A percentile compares a stretch with the other conserved stretches of the same genome.
Conservation (phyloP, 768 basidiomycete genomes). For the Steccherinum ochraceum region DNA sequence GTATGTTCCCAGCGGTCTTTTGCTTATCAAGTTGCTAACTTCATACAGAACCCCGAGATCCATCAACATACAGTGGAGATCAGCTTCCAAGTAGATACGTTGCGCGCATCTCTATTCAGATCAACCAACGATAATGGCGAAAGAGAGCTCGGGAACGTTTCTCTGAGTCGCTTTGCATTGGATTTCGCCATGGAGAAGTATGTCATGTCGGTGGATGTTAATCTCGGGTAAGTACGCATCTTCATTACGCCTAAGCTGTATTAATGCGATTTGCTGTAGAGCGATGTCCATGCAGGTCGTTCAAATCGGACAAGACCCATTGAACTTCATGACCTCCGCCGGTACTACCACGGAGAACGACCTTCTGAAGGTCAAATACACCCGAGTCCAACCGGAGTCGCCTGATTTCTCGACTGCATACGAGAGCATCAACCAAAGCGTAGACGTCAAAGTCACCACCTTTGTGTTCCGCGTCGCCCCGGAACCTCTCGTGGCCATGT, state of each 20-base stretch:
- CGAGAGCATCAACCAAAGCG: slow-evolving; percentile 82
- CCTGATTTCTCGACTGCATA: slow-evolving; percentile 77
- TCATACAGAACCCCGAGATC: slow-evolving; percentile 32
- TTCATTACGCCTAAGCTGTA: background rate
- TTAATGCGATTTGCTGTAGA: slow-evolving; percentile 31
- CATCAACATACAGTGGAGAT: slow-evolving; percentile 74
- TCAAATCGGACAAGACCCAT: slow-evolving; percentile 44
- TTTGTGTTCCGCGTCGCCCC: slow-evolving; percentile 86
- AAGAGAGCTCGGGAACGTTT: slow-evolving; percentile 69
- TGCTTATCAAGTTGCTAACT: too few relatives aligned
- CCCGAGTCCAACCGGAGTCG: slow-evolving; percentile 73
- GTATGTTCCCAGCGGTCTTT: too few relatives aligned
- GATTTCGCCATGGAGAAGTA: slow-evolving; percentile 71
- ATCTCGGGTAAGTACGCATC: slow-evolving; percentile 51
- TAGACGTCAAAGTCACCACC: slow-evolving; percentile 85
- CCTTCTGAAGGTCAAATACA: slow-evolving; percentile 74
- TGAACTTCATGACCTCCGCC: slow-evolving; percentile 63
- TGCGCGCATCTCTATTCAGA: slow-evolving; percentile 76
- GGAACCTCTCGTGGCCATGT: slow-evolving; percentile 83
- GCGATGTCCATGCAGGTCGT: slow-evolving; percentile 73
- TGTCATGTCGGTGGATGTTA: slow-evolving; percentile 82
- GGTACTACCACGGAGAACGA: slow-evolving; percentile 42
- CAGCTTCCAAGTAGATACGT: slow-evolving; percentile 78
- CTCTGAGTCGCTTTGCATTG: slow-evolving; percentile 73
- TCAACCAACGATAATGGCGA: slow-evolving; percentile 58